Percentiles rank a stretch among this genome's conserved stretches.
Conservation (phyloP, 176 grass and related monocot genomes). For the Raddia distichophylla region DNA sequence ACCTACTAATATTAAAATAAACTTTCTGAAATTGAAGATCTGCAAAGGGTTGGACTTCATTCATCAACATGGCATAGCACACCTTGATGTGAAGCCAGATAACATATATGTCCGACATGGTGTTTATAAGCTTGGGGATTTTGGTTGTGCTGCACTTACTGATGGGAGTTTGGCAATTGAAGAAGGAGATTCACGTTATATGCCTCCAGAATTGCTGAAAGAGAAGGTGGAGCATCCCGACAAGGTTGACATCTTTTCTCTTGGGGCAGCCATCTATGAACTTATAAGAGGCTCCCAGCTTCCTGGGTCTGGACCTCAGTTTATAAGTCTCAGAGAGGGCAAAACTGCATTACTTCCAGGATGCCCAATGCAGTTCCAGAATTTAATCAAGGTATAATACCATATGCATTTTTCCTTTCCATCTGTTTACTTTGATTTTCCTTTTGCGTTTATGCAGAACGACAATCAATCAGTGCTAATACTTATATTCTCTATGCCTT, state of each 20-base stretch:
- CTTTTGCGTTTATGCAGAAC: neutral
- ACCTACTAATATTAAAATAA: conserved; percentile 36
- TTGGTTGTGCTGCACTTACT: conserved; percentile 82
- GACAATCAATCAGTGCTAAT: neutral
- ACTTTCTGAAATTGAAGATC: conserved; percentile 59
- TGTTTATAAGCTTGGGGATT: conserved; percentile 92
- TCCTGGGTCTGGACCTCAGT: conserved; percentile 74
- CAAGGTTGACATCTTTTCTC: conserved; percentile 95
- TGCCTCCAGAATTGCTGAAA: conserved; percentile 93
- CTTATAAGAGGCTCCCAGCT: conserved; percentile 73
- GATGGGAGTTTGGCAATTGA: conserved; percentile 74
- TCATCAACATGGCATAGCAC: conserved; percentile 73
- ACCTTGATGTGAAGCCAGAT: conserved; percentile 96
- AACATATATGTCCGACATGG: conserved; percentile 83
- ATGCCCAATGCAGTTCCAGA: conserved; percentile 79
- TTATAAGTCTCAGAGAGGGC: conserved; percentile 79
- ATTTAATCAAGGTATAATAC: conserved; percentile 78
- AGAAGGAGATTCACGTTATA: conserved; percentile 96
- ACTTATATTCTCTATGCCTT: neutral
- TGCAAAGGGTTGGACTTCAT: conserved; percentile 89
- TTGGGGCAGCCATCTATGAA: conserved; percentile 81
- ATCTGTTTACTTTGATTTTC: conserved; percentile 25
- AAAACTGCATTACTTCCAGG: conserved; percentile 90
- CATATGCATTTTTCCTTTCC: conserved; percentile 23
- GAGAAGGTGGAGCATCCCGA: conserved; percentile 87